A percentile compares a stretch with the other conserved stretches of the same genome.
Conservation (phyloP, 1,284 basidiomycete genomes). For the Prillingera fragicola region DNA sequence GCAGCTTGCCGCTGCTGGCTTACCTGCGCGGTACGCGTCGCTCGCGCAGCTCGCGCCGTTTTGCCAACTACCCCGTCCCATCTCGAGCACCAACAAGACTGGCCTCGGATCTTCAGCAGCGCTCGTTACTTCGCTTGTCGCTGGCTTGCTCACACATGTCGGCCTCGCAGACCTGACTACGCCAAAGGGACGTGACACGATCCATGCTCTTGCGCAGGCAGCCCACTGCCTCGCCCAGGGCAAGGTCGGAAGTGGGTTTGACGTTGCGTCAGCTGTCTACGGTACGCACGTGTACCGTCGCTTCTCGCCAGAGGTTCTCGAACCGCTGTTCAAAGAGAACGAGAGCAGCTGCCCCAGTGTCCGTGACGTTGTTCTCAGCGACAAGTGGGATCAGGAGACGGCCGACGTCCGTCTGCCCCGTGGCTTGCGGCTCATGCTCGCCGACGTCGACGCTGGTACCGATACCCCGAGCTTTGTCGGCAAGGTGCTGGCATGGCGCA, state of each 20-base stretch:
- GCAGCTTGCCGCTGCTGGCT: constrained; percentile 59
- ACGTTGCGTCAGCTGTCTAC: constrained; percentile 88
- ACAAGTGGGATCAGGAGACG: constrained; percentile 48
- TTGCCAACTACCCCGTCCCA: constrained; percentile 60
- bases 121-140: constrained; percentile 89
- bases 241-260: constrained; percentile 96
- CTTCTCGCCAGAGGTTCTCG: constrained; percentile 69
- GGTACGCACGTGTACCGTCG: constrained; percentile 90
- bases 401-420: constrained; percentile 73
- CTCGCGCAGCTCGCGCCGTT: constrained; percentile 68
- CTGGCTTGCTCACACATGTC: constrained; percentile 75
- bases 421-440: constrained; percentile 71
- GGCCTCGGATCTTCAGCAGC: constrained; percentile 96
- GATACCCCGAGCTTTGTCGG: constrained; percentile 87
- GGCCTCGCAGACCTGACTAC: constrained; percentile 53
- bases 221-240: constrained; percentile 96
- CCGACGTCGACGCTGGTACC: constrained; percentile 87
- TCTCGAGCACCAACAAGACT: constrained; percentile 89
- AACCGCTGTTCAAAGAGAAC: constrained; percentile 58
- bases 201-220: constrained; percentile 93
- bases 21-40: constrained; percentile 55
- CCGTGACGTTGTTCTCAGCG: constrained; percentile 2
- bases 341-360: constrained; percentile 2
- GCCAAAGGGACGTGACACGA: constrained; percentile 51
- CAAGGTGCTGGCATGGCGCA: constrained; percentile 80